Evolutionary conservation across 169 alveolate genomes (phyloP).

Genomic region (Plasmodium chabaudi): DNA sequence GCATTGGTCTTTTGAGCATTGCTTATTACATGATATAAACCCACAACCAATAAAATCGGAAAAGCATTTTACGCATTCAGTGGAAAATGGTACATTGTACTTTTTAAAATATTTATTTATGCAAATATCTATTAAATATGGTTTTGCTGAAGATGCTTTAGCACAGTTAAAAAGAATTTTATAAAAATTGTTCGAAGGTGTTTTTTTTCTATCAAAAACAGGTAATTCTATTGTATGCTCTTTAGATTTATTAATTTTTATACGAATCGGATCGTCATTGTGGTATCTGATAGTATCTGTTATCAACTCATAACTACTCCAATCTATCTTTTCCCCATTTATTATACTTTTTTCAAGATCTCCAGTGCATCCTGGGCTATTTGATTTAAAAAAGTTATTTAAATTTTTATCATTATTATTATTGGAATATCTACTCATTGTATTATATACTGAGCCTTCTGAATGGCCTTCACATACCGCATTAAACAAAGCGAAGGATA

Average conservation of each 20-base stretch:
- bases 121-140: constrained; percentile 65
- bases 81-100: constrained; percentile 39
- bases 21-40: constrained; percentile 53
- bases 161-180: constrained; percentile 70
- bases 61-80: constrained; percentile 45
- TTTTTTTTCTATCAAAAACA: constrained; percentile 5
- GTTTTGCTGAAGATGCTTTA: constrained; percentile 68
- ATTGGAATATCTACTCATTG: neutral
- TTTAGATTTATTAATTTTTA: constrained; percentile 8
- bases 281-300: neutral
- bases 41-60: constrained; percentile 60
- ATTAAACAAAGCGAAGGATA: neutral
- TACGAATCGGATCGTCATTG: neutral
- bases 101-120: constrained; percentile 66
- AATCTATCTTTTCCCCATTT: constrained; percentile 49
- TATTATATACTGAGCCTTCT: neutral
- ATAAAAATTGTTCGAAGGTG: constrained; percentile 42
- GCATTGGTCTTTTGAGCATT: constrained; percentile 64
- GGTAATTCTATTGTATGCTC: constrained; percentile 16
- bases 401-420: neutral
- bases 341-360: constrained; percentile 36
- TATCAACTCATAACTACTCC: neutral
- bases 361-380: constrained; percentile 56
- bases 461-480: neutral
- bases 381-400: constrained; percentile 1